Evolutionary conservation across 345 rosid species (phyloP).

Genomic region (Abelmoschus esculentus): DNA sequence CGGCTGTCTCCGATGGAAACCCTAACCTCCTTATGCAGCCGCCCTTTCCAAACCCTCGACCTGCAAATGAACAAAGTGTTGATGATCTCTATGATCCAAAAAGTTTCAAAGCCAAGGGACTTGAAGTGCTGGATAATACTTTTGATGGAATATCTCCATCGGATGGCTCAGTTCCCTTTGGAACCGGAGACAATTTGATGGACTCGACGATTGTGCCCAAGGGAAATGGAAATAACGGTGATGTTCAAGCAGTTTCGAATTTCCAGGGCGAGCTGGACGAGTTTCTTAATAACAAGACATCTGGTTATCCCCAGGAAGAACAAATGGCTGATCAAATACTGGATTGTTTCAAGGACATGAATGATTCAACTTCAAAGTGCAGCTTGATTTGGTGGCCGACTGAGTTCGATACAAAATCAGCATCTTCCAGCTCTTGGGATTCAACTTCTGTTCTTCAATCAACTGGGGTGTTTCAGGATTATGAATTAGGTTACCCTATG

Average conservation of each 20-base stretch:
- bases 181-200: slow-evolving; percentile 6
- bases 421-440: slow-evolving; percentile 67
- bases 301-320: slow-evolving; percentile 33
- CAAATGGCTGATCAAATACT: slow-evolving; percentile 28
- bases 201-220: slow-evolving; percentile 2
- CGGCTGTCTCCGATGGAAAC: slow-evolving; percentile 22
- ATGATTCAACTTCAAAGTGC: slow-evolving; percentile 26
- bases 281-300: slow-evolving; percentile 21
- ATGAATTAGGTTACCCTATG: slow-evolving; percentile 49
- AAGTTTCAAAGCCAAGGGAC: background rate
- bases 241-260: slow-evolving; percentile 10
- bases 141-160: background rate
- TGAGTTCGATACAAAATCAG: slow-evolving; percentile 51
- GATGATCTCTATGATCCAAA: too few relatives aligned
- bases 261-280: slow-evolving; percentile 37
- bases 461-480: slow-evolving; percentile 57
- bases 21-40: slow-evolving; percentile 16
- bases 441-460: slow-evolving; percentile 40
- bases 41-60: slow-evolving; percentile 14
- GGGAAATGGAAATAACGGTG: background rate
- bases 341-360: slow-evolving; percentile 46
- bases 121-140: slow-evolving; percentile 13
- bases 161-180: background rate
- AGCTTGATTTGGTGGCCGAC: slow-evolving; percentile 61
- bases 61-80: slow-evolving; percentile 12